These are phyloP conservation scores for Acephala macrosclerotiorum DNA, from an alignment of 2,329 filamentous ascomycete genomes.

Conservation along the genomic window DNA sequence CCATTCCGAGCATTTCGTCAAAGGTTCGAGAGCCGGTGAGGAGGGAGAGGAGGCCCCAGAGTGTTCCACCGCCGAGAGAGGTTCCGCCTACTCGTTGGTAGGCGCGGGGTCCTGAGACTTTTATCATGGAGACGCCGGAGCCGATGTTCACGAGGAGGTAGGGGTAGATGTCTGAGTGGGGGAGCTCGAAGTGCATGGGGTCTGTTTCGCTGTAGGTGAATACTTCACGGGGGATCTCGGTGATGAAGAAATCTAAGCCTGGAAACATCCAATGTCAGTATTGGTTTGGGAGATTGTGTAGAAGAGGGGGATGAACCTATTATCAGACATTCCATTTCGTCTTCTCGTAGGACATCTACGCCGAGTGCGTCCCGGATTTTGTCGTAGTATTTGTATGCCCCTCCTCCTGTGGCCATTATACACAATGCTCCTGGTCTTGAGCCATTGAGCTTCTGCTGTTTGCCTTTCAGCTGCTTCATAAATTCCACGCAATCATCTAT, in stretches of 20 bases:
- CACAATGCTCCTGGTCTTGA: slow-evolving; percentile 76
- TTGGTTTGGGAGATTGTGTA: slow-evolving; percentile 6
- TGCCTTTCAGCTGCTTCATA: slow-evolving; percentile 83
- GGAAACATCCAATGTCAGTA: slow-evolving; percentile 13
- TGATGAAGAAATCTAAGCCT: slow-evolving; percentile 99
- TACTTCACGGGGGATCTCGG: slow-evolving; percentile 94
- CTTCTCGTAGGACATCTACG: slow-evolving; percentile 88
- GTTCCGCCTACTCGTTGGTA: slow-evolving; percentile 94
- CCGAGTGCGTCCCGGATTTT: slow-evolving; percentile 83
- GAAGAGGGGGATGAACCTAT: slow-evolving; percentile 69
- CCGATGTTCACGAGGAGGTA: slow-evolving; percentile 99
- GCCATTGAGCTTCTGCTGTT: slow-evolving; percentile 80
- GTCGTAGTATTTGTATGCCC: slow-evolving; percentile 97
- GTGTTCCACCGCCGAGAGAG: slow-evolving; percentile 92
- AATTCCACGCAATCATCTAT: slow-evolving; percentile 95
- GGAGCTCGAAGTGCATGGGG: slow-evolving; percentile 87
- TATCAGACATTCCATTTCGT: slow-evolving; percentile 99
- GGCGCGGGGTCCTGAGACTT: slow-evolving; percentile 87
- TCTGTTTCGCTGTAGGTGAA: slow-evolving; percentile 94
- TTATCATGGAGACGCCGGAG: slow-evolving; percentile 95
- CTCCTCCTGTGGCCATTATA: slow-evolving; percentile 95
- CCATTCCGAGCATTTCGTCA: slow-evolving; percentile 94
- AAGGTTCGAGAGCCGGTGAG: slow-evolving; percentile 95
- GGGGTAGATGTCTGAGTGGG: slow-evolving; percentile 85
- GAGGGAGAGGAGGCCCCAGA: slow-evolving; percentile 93